Conservation (phyloP, 2,329 filamentous ascomycete genomes). For the Fusarium cyanostomum region DNA sequence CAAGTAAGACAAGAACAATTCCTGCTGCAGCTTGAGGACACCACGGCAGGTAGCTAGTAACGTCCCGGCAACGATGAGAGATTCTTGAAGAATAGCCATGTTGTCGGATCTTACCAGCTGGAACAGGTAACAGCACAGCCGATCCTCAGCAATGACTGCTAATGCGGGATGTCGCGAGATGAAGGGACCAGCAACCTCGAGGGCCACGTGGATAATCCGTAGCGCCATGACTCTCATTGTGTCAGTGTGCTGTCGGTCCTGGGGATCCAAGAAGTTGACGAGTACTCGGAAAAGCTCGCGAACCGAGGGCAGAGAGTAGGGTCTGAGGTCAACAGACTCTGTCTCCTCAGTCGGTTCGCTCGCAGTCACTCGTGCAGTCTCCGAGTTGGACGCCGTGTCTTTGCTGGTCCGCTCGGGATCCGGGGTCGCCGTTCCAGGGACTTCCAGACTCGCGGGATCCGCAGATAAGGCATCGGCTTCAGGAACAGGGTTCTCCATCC, state of each 20-base stretch:
- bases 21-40: constrained; percentile 94
- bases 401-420: constrained; percentile 51
- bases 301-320: constrained; percentile 94
- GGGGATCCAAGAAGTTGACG: constrained; percentile 91
- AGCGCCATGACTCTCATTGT: constrained; percentile 97
- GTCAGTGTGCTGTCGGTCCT: constrained; percentile 92
- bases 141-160: constrained; percentile 88
- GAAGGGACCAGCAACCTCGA: constrained; percentile 94
- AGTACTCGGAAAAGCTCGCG: constrained; percentile 92
- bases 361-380: constrained; percentile 20
- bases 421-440: constrained; percentile 26
- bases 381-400: constrained; percentile 63
- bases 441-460: constrained; percentile 30
- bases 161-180: constrained; percentile 92
- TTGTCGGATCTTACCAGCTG: constrained; percentile 97
- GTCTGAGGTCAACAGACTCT: constrained; percentile 72
- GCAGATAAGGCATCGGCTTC: constrained; percentile 34
- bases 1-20: constrained; percentile 93
- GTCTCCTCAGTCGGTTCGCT: constrained; percentile 52
- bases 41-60: constrained; percentile 88
- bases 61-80: constrained; percentile 89
- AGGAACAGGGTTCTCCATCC: constrained; percentile 69
- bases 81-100: constrained; percentile 92
- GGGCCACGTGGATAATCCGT: constrained; percentile 94
- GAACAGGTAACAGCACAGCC: constrained; percentile 92